Evolutionary conservation across 768 basidiomycete genomes (phyloP), one percentile per base, ranked within the genome.

Genomic region (Austroboletus festivus): DNA sequence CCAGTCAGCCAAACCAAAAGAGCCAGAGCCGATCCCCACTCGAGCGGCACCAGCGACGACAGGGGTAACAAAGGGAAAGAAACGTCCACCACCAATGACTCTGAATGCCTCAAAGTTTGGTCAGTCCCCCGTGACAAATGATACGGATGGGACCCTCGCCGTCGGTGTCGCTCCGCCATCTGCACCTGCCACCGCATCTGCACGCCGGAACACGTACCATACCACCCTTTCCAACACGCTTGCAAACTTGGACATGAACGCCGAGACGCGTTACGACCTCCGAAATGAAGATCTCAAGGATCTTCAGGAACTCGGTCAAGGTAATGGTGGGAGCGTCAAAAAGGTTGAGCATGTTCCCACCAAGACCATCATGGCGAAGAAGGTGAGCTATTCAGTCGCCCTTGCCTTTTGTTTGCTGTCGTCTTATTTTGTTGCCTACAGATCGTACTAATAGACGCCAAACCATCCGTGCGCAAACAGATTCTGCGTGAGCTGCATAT

Each of bases 401-500:
- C n/a, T n/a, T n/a, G n/a, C 24, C 3, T 23, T 28, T 28, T 28
- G 28, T n/a, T n/a, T n/a, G 42, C n/a, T 35, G 13, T 35, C 43
- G 23, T 41, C 18, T 42, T 7, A 4, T 39, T 13, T n/a, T 42
- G 35, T 26, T 16, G 9, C 22, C 16, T 39, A 46, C 60, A 95
- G 93, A 91, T 93, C 64, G 92, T 96, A 23, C 82, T 94, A 52
- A 95, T 96, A 67, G 93, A 95, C 70, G 93, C 93, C 24, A 97
- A 97, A 66, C 95, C 93, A 10, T 81, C 91, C 2, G 92, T 98
- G 26, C 79, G 94, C 54, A 99, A 98, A 67, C 96, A 99, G 72
- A 98, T 99, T 60, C 76, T 98, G 31, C 86, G 96, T 44, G 96
- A 99, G 65, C 75, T 99, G 56, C 95, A 97, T 60, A 98, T 99